Evolutionary conservation across 2,329 filamentous ascomycete genomes (phyloP), one percentile per base, ranked within the genome.

Genomic region (Plenodomus biglobosus): DNA sequence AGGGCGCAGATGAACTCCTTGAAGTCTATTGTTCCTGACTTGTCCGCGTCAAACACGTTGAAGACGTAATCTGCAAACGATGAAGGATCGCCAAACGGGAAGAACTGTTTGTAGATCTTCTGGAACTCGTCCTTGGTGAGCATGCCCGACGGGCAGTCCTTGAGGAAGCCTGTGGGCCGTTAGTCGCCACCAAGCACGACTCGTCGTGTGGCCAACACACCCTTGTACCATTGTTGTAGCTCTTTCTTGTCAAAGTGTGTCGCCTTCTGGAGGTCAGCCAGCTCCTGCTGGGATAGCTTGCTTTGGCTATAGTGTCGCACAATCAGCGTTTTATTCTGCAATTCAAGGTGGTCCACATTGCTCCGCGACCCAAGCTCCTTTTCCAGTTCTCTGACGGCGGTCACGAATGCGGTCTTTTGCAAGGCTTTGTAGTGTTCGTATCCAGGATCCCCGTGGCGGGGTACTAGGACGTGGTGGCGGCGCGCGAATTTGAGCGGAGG

Each of bases 221-320:
- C 94, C 82, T 97, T 97, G 77, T 99, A 97, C 94, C 94, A 99
- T 85, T 97, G 92, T 74, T 99, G 94, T 71, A 99, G 76, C 76
- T 99, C 94, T 80, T 97, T 97, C 86, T 96, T 96, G 76, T 99
- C 94, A 71, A 99, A 99, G 76, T 97, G 91, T 57, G 94, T 99
- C 52, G 91, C 91, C 79, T 90, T 94, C 73, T 97, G 92, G 62
- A 99, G 85, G 76, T 99, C 94, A 61, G 83, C 84, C 70, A 99
- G 88, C 82, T 99, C 91, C 75, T 96, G 88, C 73, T 94, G 90
- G 50, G 92, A 96, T 72, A 99, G 87, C 80, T 97, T 99, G 65
- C 92, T 97, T 81, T 97, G 94, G 77, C 94, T 99, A 70, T 63
- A 58, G 52, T 55, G 57, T 52, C 41, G 54, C 49, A 71, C 51